Percentiles rank a stretch among this genome's conserved stretches.
phyloP scores from a whole-genome alignment of 371 early-diverging fungal genomes.

The Mortierella sp. region DNA sequence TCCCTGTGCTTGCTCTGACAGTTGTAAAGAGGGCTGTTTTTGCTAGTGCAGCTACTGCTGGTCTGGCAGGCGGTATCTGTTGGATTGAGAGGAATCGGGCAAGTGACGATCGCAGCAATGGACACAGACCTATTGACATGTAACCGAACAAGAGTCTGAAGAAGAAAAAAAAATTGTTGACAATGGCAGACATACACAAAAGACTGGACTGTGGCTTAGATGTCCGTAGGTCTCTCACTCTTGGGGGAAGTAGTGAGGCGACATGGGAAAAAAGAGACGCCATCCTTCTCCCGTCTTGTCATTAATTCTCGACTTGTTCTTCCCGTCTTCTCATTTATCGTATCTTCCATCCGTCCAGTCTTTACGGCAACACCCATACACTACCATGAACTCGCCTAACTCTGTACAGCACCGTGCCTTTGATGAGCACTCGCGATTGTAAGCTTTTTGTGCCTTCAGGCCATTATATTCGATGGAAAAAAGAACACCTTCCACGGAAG shows the following conservation, averaged over 20 bases:
- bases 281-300: constrained; percentile 9
- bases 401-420: constrained; percentile 54
- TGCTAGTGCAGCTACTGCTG: background rate
- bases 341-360: background rate
- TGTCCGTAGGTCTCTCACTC: no score
- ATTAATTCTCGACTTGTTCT: constrained; percentile 3
- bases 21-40: background rate
- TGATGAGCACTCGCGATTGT: constrained; percentile 56
- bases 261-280: no score
- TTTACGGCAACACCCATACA: background rate
- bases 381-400: constrained; percentile 45
- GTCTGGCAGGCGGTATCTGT: background rate
- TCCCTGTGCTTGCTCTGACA: background rate
- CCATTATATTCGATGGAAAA: no score
- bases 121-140: constrained; percentile 12
- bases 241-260: no score
- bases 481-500: no score
- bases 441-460: no score
- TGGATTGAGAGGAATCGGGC: background rate
- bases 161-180: constrained; percentile 14
- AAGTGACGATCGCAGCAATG: background rate
- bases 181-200: background rate
- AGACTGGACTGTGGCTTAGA: constrained; percentile 1
- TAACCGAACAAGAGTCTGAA: constrained; percentile 5
- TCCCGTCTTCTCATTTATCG: constrained; percentile 1